phyloP scores from a whole-genome alignment of 225 moss, liverwort and hornwort species.

The Lunularia cruciata region DNA sequence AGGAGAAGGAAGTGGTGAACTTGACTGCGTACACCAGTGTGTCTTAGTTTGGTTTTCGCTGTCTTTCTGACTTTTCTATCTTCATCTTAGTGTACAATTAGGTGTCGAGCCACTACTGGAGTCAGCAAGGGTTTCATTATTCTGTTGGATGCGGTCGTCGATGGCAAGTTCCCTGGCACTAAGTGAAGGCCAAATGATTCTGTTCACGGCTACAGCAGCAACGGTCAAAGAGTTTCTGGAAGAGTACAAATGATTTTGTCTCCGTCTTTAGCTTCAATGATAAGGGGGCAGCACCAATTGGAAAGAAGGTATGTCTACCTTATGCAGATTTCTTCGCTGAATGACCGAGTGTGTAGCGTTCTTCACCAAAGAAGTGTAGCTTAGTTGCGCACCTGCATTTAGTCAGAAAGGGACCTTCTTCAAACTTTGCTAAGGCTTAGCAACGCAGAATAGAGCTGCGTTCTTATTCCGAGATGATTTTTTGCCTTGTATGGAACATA shows the following conservation, averaged over 20 bases:
- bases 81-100: neutral
- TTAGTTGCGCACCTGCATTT: too few species aligned
- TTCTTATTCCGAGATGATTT: too few species aligned
- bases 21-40: too few species aligned
- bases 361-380: too few species aligned
- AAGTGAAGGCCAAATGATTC: neutral
- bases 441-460: too few species aligned
- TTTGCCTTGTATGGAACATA: too few species aligned
- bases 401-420: too few species aligned
- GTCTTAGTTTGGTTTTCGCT: too few species aligned
- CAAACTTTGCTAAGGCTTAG: too few species aligned
- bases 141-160: constrained; percentile 2
- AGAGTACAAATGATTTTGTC: neutral
- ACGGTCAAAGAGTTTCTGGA: neutral
- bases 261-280: constrained; percentile 4
- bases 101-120: constrained; percentile 11
- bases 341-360: too few species aligned
- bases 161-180: neutral
- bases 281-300: neutral
- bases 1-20: too few species aligned
- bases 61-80: neutral
- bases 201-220: neutral
- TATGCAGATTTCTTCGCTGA: too few species aligned
- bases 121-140: constrained; percentile 13
- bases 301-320: neutral